Evolutionary conservation across 345 rosid species (phyloP).

Genomic region (Chamaenerion angustifolium): DNA sequence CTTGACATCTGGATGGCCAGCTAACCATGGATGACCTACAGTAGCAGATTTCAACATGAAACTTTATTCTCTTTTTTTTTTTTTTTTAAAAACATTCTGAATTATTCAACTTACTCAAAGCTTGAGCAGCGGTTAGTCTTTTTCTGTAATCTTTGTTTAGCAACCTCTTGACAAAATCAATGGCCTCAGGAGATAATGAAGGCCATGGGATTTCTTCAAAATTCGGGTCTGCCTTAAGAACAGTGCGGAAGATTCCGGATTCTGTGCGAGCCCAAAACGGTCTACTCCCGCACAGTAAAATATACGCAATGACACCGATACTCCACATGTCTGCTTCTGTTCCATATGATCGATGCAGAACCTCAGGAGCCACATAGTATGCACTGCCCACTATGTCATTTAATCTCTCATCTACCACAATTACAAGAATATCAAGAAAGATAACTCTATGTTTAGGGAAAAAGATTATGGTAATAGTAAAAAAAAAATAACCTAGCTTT

Average conservation of each 20-base stretch:
- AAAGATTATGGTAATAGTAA: not conserved
- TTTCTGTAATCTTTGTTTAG: constrained; percentile 7
- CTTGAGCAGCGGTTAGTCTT: constrained; percentile 8
- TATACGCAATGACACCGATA: constrained; percentile 7
- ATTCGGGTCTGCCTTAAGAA: constrained; percentile 6
- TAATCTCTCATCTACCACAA: constrained; percentile 68
- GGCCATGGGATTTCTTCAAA: constrained; percentile 7
- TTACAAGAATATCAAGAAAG: too few species aligned
- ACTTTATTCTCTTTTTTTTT: too few species aligned
- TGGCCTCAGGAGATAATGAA: constrained; percentile 5
- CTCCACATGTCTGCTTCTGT: constrained; percentile 83
- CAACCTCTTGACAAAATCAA: constrained; percentile 5
- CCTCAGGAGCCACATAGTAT: constrained; percentile 94
- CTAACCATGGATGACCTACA: constrained; percentile 89
- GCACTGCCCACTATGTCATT: constrained; percentile 98
- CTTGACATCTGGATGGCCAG: constrained; percentile 50
- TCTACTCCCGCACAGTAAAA: constrained; percentile 6
- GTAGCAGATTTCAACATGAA: too few species aligned
- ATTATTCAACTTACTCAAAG: constrained; percentile 4
- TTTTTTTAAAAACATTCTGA: too few species aligned
- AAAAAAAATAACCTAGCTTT: constrained; percentile 63
- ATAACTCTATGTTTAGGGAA: constrained; percentile 6
- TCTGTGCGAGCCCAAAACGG: constrained; percentile 8
- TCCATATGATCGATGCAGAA: constrained; percentile 82
- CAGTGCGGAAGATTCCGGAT: constrained; percentile 6